Percentiles rank a stretch among this genome's conserved stretches.
These are phyloP conservation scores for Xylaria sp. DNA, from an alignment of 2,329 filamentous ascomycete genomes.

Conservation along the genomic window DNA sequence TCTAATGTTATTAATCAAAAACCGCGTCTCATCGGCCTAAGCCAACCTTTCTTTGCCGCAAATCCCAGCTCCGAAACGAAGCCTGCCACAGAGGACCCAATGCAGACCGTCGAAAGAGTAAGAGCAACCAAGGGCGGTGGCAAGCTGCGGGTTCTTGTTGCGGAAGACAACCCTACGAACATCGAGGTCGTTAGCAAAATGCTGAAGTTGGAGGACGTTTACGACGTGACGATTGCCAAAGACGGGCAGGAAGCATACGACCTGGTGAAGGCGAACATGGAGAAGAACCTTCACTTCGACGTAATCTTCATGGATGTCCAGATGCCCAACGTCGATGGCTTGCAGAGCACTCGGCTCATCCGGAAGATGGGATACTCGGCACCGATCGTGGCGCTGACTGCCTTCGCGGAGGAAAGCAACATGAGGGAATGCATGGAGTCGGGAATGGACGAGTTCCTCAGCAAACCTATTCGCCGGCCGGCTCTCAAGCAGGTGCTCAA, in stretches of 20 bases:
- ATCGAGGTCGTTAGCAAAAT: conserved; percentile 63
- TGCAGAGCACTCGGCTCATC: conserved; percentile 84
- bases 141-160: conserved; percentile 81
- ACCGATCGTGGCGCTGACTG: conserved; percentile 88
- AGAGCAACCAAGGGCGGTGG: conserved; percentile 62
- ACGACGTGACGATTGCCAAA: conserved; percentile 85
- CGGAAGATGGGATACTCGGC: conserved; percentile 83
- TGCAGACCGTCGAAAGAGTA: conserved; percentile 66
- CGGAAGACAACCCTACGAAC: conserved; percentile 68
- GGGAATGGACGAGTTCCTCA: conserved; percentile 89
- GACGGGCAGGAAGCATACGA: conserved; percentile 88
- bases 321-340: conserved; percentile 91
- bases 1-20: conserved; percentile 64
- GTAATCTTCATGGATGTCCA: conserved; percentile 96
- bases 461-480: conserved; percentile 76
- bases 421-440: conserved; percentile 83
- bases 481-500: conserved; percentile 84
- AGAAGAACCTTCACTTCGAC: conserved; percentile 71
- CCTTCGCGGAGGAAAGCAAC: conserved; percentile 89
- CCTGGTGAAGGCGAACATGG: conserved; percentile 80
- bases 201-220: conserved; percentile 77
- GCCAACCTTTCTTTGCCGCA: conserved; percentile 76
- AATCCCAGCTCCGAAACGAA: conserved; percentile 40
- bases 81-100: conserved; percentile 58
- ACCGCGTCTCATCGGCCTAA: conserved; percentile 79